These are phyloP conservation scores for Candida nanaspora DNA, from an alignment of 805 yeast species.

Conservation along the genomic window DNA sequence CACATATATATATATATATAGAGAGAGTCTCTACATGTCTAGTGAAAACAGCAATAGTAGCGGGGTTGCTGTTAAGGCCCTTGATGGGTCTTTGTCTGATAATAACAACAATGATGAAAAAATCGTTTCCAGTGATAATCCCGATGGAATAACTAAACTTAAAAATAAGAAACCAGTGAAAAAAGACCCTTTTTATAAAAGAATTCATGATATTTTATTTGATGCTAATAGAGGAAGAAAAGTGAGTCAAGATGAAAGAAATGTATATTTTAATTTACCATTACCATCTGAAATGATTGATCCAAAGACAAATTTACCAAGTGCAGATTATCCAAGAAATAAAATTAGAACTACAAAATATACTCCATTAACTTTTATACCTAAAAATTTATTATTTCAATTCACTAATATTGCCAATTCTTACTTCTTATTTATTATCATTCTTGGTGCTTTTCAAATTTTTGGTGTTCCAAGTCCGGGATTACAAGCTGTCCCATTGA, in stretches of 20 bases:
- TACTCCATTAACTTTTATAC: conserved; percentile 83
- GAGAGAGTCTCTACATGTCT: too few relatives aligned
- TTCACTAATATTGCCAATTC: conserved; percentile 86
- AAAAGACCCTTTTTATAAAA: not conserved
- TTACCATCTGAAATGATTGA: conserved; percentile 54
- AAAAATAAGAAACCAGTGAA: not conserved
- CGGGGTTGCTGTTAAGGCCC: too few relatives aligned
- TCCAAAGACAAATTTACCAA: conserved; percentile 51
- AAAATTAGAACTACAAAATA: conserved; percentile 94
- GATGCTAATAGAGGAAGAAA: not conserved
- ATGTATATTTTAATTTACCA: conserved; percentile 50
- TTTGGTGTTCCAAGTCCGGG: conserved; percentile 81
- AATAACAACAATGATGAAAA: too few relatives aligned
- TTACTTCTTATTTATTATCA: conserved; percentile 72
- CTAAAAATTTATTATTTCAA: conserved; percentile 75
- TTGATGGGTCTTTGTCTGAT: too few relatives aligned
- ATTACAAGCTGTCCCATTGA: conserved; percentile 67
- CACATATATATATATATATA: too few relatives aligned
- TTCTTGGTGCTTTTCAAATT: conserved; percentile 70
- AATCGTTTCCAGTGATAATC: too few relatives aligned
- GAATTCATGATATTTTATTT: not conserved
- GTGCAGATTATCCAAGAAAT: conserved; percentile 66
- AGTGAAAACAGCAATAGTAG: too few relatives aligned
- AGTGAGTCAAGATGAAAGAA: conserved; percentile 24
- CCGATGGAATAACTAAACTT: too few relatives aligned